These are phyloP conservation scores for Drosera spatulata DNA, from an alignment of 179 eudicot species.

Conservation along the genomic window DNA sequence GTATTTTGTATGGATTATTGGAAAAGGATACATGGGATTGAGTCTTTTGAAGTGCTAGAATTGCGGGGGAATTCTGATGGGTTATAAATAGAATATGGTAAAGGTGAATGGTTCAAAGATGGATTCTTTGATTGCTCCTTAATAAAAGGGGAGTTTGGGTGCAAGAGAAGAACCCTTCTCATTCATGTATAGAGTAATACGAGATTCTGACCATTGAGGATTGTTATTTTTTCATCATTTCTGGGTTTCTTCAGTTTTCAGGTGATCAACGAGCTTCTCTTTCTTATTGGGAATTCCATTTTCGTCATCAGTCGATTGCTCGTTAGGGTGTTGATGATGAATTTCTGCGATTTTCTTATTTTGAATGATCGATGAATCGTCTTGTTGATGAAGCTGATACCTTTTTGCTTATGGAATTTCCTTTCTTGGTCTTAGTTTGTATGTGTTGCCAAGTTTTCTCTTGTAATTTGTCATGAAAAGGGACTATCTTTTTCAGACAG, in stretches of 20 bases:
- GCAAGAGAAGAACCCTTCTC: neutral
- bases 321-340: neutral
- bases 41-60: neutral
- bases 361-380: neutral
- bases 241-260: neutral
- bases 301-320: neutral
- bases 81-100: neutral
- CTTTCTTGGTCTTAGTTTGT: too few species aligned
- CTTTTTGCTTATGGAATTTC: neutral
- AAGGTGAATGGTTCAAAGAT: neutral
- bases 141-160: neutral
- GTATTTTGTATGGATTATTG: too few species aligned
- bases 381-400: neutral
- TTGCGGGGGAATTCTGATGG: neutral
- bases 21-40: too few species aligned
- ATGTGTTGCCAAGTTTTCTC: too few species aligned
- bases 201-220: neutral
- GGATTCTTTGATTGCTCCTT: neutral
- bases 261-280: neutral
- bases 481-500: too few species aligned
- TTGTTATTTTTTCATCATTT: neutral
- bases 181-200: neutral
- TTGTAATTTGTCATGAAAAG: too few species aligned
- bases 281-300: neutral
- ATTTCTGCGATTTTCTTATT: neutral